phyloP scores from a whole-genome alignment of 768 basidiomycete genomes.

The Trametes cubensis region DNA sequence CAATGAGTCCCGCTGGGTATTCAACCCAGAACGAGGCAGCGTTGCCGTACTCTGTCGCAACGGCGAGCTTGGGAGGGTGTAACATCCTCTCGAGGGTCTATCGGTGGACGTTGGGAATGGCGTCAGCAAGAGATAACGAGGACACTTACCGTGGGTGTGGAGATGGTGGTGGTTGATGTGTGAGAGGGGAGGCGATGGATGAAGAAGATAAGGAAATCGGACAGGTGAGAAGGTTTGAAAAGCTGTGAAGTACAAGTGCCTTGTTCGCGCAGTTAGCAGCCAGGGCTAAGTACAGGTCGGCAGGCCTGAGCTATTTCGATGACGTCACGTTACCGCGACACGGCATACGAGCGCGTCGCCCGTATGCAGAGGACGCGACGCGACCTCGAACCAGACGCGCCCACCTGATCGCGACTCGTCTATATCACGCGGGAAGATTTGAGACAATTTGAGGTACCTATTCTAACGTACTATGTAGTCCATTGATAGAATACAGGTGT shows the following conservation, averaged over 20 bases:
- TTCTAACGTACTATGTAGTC: too few relatives aligned
- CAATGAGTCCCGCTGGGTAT: constrained; percentile 64
- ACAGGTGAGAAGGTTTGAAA: constrained; percentile 13
- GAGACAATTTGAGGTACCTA: too few relatives aligned
- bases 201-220: constrained; percentile 1
- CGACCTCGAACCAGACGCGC: constrained; percentile 8
- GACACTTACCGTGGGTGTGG: background rate
- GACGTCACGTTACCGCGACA: constrained; percentile 16
- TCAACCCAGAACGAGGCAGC: constrained; percentile 65
- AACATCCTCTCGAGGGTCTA: constrained; percentile 45
- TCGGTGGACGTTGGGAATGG: constrained; percentile 20
- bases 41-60: constrained; percentile 57
- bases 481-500: too few relatives aligned
- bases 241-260: background rate
- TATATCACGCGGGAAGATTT: too few relatives aligned
- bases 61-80: constrained; percentile 47
- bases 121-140: constrained; percentile 8
- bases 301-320: background rate
- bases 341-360: too few relatives aligned
- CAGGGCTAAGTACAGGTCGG: too few relatives aligned
- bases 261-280: too few relatives aligned
- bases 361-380: background rate
- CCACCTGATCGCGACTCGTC: constrained; percentile 18
- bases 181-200: background rate
- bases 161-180: constrained; percentile 3